These are phyloP conservation scores for Trichoderma afroharzianum DNA, from an alignment of 2,329 filamentous ascomycete species.

Conservation along the genomic window DNA sequence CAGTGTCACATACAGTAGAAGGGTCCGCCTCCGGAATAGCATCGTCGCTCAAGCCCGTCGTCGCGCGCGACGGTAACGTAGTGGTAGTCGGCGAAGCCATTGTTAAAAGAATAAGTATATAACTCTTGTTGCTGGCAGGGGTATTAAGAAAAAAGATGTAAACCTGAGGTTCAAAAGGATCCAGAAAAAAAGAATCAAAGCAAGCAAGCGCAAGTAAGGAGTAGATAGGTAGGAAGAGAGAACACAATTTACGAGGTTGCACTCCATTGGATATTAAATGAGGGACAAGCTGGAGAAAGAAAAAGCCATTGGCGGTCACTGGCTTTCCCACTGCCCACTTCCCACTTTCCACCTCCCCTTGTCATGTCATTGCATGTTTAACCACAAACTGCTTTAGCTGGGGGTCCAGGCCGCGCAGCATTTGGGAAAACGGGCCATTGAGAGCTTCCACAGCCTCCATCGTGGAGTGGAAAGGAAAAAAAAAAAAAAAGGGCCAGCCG, in stretches of 20 bases:
- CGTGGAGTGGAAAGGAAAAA: background rate
- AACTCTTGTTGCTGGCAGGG: background rate
- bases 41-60: slow-evolving; percentile 51
- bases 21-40: slow-evolving; percentile 58
- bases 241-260: background rate
- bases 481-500: background rate
- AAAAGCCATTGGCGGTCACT: background rate
- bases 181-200: background rate
- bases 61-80: slow-evolving; percentile 44
- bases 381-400: background rate
- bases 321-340: background rate
- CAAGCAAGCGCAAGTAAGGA: background rate
- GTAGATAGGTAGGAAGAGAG: background rate
- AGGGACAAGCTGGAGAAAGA: background rate
- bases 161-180: background rate
- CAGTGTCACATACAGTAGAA: slow-evolving; percentile 45
- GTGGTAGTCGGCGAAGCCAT: slow-evolving; percentile 29
- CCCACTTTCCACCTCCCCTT: background rate
- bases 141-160: background rate
- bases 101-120: background rate
- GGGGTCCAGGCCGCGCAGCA: background rate
- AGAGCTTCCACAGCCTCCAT: background rate
- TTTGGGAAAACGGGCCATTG: background rate
- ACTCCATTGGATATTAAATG: background rate
- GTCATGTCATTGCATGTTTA: background rate